These are phyloP conservation scores for Alectoria sarmentosa DNA, from an alignment of 495 filamentous ascomycete genomes.

Conservation along the genomic window DNA sequence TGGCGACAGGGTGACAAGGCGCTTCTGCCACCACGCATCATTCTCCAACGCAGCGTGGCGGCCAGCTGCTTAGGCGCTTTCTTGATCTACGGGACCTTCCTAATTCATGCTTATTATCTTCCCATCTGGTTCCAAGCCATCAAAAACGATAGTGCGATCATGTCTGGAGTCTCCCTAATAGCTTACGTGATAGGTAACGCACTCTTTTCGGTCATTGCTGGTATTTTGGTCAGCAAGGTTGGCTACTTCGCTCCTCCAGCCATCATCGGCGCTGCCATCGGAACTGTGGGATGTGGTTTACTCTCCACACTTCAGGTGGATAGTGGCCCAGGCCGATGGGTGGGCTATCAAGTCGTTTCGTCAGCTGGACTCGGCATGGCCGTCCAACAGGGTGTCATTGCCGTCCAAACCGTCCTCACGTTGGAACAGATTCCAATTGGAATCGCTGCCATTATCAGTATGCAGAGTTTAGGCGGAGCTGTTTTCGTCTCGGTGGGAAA, in stretches of 20 bases:
- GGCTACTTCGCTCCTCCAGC: conserved; percentile 63
- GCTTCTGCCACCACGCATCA: conserved; percentile 33
- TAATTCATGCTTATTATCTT: conserved; percentile 50
- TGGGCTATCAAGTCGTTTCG: conserved; percentile 53
- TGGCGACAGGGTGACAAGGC: conserved; percentile 35
- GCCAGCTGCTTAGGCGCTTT: conserved; percentile 28
- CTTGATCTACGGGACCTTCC: conserved; percentile 26
- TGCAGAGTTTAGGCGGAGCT: conserved; percentile 54
- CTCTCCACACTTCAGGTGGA: conserved; percentile 50
- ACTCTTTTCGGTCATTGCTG: conserved; percentile 40
- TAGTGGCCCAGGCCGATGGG: conserved; percentile 48
- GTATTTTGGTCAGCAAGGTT: conserved; percentile 44
- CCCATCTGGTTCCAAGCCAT: conserved; percentile 74
- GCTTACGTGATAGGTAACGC: conserved; percentile 41
- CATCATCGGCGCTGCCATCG: conserved; percentile 44
- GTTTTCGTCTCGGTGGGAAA: conserved; percentile 59
- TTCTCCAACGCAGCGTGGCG: conserved; percentile 33
- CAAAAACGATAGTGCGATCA: conserved; percentile 28
- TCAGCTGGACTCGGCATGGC: conserved; percentile 34
- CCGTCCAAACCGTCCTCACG: conserved; percentile 36
- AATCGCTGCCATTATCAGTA: conserved; percentile 46
- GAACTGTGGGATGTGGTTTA: conserved; percentile 53
- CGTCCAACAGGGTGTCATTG: conserved; percentile 32
- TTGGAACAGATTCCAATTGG: conserved; percentile 34
- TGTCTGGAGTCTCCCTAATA: conserved; percentile 34